Conservation (phyloP, 2,329 filamentous ascomycete species). For the Trichophyton mentagrophytes region DNA sequence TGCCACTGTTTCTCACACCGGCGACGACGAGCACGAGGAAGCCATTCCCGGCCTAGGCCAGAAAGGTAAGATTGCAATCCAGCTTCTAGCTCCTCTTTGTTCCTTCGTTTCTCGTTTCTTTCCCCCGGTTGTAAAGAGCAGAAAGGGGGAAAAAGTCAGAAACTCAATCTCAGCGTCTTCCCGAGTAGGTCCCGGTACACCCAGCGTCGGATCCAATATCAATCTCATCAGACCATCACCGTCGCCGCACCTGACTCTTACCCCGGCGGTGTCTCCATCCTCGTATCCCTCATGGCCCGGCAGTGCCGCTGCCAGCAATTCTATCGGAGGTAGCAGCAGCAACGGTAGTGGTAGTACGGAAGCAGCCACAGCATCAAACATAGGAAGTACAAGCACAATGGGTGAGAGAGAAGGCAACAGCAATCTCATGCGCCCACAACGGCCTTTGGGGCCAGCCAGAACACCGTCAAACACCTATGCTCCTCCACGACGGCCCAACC, state of each 20-base stretch:
- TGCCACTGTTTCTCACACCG: neutral
- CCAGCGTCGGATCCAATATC: neutral
- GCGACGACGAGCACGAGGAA: neutral
- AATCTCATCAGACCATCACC: neutral
- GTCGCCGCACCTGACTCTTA: neutral
- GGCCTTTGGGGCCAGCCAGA: conserved; percentile 55
- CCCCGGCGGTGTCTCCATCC: neutral
- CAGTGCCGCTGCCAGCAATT: conserved; percentile 3
- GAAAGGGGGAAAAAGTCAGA: neutral
- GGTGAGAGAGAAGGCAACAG: neutral
- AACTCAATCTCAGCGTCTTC: neutral
- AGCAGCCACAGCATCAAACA: neutral
- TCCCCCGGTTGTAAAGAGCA: neutral
- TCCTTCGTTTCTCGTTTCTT: neutral
- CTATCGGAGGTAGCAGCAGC: conserved; percentile 1
- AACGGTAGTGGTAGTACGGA: neutral
- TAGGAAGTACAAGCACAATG: conserved; percentile 1
- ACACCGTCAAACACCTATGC: conserved; percentile 73
- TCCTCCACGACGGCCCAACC: conserved; percentile 43
- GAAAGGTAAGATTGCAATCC: neutral
- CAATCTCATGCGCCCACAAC: conserved; percentile 40
- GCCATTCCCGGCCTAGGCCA: neutral
- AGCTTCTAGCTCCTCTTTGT: neutral
- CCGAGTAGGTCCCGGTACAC: neutral
- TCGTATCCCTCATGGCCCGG: conserved; percentile 11